phyloP scores from a whole-genome alignment of 495 filamentous ascomycete species.

The Pseudotulostoma volvatum region DNA sequence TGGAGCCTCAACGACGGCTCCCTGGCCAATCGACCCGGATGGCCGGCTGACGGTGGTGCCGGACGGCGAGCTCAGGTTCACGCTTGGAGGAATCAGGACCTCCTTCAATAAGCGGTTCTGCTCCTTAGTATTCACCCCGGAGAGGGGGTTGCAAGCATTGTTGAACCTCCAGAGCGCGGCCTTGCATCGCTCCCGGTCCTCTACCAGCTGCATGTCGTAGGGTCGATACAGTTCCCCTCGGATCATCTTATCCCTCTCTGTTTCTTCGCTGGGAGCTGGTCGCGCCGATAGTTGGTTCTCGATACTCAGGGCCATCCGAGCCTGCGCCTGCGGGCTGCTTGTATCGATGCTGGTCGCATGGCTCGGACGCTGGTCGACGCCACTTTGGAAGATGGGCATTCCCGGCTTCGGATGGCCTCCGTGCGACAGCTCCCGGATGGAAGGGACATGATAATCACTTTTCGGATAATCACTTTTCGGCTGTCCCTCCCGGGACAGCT shows the following conservation, averaged over 20 bases:
- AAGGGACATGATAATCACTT: conserved; percentile 26
- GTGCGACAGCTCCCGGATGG: conserved; percentile 27
- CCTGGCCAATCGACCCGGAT: conserved; percentile 51
- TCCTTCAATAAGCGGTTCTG: conserved; percentile 66
- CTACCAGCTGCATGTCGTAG: conserved; percentile 57
- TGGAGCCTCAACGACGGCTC: conserved; percentile 70
- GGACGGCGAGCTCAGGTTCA: conserved; percentile 27
- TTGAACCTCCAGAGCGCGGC: conserved; percentile 80
- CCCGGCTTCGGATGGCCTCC: conserved; percentile 20
- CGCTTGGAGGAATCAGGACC: conserved; percentile 39
- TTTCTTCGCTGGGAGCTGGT: conserved; percentile 25
- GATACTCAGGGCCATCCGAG: conserved; percentile 30
- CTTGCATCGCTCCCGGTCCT: conserved; percentile 78
- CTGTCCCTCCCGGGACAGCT: conserved; percentile 24
- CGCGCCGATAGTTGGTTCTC: conserved; percentile 27
- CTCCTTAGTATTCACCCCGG: conserved; percentile 60
- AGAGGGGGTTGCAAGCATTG: conserved; percentile 63
- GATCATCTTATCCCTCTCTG: conserved; percentile 92
- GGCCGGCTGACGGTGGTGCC: conserved; percentile 19
- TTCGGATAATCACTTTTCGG: conserved; percentile 27
- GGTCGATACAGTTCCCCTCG: conserved; percentile 65
- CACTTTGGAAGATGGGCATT: conserved; percentile 22
- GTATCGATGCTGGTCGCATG: conserved; percentile 20
- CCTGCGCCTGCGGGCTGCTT: conserved; percentile 29
- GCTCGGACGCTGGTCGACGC: conserved; percentile 22